phyloP scores from a whole-genome alignment of 345 rosid genomes.

The Euphorbia pulcherrima region DNA sequence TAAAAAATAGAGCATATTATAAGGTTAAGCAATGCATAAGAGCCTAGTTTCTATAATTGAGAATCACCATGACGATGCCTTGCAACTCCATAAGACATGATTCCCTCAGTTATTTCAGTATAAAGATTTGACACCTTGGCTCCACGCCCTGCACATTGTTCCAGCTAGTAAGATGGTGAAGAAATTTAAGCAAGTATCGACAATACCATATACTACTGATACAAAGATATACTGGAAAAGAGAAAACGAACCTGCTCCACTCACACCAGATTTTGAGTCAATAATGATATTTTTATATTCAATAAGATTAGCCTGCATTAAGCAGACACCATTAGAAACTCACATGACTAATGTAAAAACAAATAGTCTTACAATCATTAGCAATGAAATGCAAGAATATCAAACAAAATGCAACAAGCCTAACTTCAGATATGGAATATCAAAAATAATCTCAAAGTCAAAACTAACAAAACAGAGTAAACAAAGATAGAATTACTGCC shows the following conservation, averaged over 20 bases:
- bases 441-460: not conserved
- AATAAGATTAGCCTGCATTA: constrained; percentile 72
- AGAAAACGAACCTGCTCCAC: constrained; percentile 83
- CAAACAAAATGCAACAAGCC: not conserved
- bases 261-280: constrained; percentile 93
- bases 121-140: constrained; percentile 83
- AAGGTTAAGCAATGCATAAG: not conserved
- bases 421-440: not conserved
- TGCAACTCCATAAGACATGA: constrained; percentile 84
- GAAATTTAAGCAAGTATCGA: constrained; percentile 11
- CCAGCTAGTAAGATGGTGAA: constrained; percentile 11
- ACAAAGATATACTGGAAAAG: not conserved
- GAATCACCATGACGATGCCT: constrained; percentile 87
- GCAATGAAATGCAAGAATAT: not conserved
- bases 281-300: constrained; percentile 58
- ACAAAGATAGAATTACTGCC: not conserved
- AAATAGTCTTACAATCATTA: not conserved
- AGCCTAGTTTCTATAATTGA: not conserved
- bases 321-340: constrained; percentile 10
- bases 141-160: constrained; percentile 69
- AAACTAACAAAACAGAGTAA: not conserved
- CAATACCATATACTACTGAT: not conserved
- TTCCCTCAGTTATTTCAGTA: constrained; percentile 87
- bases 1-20: not conserved
- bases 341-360: not conserved